Evolutionary conservation across 1,139 yeast species (phyloP).

Genomic region (Taiozyma onychis): DNA sequence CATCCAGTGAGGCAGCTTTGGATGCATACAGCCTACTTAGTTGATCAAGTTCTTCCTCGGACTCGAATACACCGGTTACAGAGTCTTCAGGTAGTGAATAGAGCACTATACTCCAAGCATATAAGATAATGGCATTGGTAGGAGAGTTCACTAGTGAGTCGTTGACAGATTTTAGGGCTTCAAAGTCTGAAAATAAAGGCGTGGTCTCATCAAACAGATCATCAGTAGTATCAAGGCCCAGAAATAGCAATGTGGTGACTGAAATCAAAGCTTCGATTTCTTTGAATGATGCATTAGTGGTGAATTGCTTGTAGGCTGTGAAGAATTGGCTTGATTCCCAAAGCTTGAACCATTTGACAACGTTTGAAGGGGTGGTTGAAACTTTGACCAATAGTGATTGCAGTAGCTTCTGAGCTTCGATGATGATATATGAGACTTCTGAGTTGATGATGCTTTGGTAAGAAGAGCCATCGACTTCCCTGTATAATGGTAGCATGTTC

Average conservation of each 20-base stretch:
- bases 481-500: slow-evolving; percentile 22
- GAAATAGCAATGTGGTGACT: slow-evolving; percentile 41
- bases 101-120: slow-evolving; percentile 68
- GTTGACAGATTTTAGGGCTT: slow-evolving; percentile 37
- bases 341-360: slow-evolving; percentile 52
- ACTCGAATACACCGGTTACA: slow-evolving; percentile 16
- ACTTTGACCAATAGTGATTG: slow-evolving; percentile 33
- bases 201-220: slow-evolving; percentile 33
- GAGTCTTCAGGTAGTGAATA: slow-evolving; percentile 31
- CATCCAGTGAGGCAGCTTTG: slow-evolving; percentile 40
- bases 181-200: slow-evolving; percentile 40
- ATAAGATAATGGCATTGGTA: slow-evolving; percentile 46
- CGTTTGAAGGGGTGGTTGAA: slow-evolving; percentile 28
- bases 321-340: slow-evolving; percentile 41
- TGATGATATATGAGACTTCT: slow-evolving; percentile 35
- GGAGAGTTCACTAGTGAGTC: slow-evolving; percentile 29
- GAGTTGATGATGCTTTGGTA: slow-evolving; percentile 13
- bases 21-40: slow-evolving; percentile 30
- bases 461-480: slow-evolving; percentile 25
- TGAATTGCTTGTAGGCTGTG: slow-evolving; percentile 27
- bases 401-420: slow-evolving; percentile 41
- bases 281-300: slow-evolving; percentile 32
- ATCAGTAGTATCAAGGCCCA: slow-evolving; percentile 48
- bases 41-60: slow-evolving; percentile 18
- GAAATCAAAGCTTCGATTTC: slow-evolving; percentile 46